Conservation (phyloP, 2,329 filamentous ascomycete species). For the Chaetomiaceae sp. region DNA sequence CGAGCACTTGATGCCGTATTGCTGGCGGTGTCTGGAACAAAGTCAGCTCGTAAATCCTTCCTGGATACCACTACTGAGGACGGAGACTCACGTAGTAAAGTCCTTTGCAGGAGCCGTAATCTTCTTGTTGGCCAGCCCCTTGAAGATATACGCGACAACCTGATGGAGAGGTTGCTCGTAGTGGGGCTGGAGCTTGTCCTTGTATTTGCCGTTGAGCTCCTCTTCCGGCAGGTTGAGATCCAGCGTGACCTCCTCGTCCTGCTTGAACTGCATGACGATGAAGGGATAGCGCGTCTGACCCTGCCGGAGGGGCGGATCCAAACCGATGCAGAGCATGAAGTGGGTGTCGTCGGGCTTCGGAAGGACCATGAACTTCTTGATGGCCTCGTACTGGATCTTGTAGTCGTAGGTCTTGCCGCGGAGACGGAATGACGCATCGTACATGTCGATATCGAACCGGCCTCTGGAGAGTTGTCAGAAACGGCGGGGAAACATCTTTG, state of each 20-base stretch:
- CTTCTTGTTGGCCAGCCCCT: constrained; percentile 90
- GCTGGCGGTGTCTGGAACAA: constrained; percentile 68
- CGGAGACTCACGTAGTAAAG: constrained; percentile 64
- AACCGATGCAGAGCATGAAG: constrained; percentile 86
- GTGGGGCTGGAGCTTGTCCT: constrained; percentile 79
- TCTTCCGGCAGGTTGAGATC: constrained; percentile 96
- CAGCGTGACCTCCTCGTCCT: constrained; percentile 93
- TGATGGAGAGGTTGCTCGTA: constrained; percentile 93
- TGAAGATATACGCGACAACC: constrained; percentile 93
- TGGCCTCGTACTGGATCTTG: constrained; percentile 96
- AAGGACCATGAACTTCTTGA: constrained; percentile 98
- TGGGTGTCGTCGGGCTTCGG: constrained; percentile 98
- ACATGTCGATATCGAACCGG: constrained; percentile 99
- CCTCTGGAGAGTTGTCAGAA: constrained; percentile 56
- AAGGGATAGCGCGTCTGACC: constrained; percentile 98
- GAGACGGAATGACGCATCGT: constrained; percentile 93
- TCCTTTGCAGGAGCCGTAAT: constrained; percentile 91
- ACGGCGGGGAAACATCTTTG: background rate
- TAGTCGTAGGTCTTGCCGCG: constrained; percentile 99
- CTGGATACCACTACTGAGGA: background rate
- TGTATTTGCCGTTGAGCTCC: constrained; percentile 76
- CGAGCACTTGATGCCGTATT: constrained; percentile 97
- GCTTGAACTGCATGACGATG: constrained; percentile 98
- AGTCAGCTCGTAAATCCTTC: too few species aligned
- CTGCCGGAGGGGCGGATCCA: constrained; percentile 92